Evolutionary conservation across 1,284 basidiomycete species (phyloP), one percentile per base, ranked within the genome.

Genomic region (Ustilago shanxiensis): DNA sequence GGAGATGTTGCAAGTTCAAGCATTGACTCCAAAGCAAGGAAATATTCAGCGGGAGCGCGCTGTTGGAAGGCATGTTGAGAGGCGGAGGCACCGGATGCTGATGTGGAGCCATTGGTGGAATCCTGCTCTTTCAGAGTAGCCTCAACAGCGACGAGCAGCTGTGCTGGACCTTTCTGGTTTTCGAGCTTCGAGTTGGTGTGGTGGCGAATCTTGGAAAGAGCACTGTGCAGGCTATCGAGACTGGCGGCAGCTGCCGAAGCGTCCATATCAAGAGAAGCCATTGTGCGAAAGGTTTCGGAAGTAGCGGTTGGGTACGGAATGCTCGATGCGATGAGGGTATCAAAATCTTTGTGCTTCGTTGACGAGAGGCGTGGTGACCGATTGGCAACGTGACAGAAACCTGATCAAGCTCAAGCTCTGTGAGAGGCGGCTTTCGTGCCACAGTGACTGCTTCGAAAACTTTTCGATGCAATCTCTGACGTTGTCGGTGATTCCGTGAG

Each of bases 111-210:
- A 10, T 68, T 52, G 47, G 47, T 26, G 13, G n/a, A 91, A 88
- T 89, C 89, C 75, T 94, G 93, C 79, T 95, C 93, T 60, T 90
- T 88, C 79, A 99, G 90, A 13, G 95, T 96, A 2, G 91, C 89
- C 87, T 99, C 97, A 81, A 99, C 89, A 18, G 95, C 97, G 63
- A 90, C 88, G 49, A 99, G 90, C 22, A 99, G 90, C 61, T 91
- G 92, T 16, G 97, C 97, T 2, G 95, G 95, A 58, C 93, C 90
- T 84, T 94, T 93, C 87, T 98, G 95, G 84, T 97, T 94, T 1
- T 91, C 86, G 22, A 96, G 89, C 29, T 90, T 90, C 0, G 95
- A 96, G 26, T 90, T 90, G 2, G 91, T 91, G 82, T 98, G 94
- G 16, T 92, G 92, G 64, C 96, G 89, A 78, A 99, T 94, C 88